Percentiles rank a stretch among this genome's conserved stretches.
Evolutionary conservation across 1,139 yeast species (phyloP).

Genomic region (Waltiozyma sp.): DNA sequence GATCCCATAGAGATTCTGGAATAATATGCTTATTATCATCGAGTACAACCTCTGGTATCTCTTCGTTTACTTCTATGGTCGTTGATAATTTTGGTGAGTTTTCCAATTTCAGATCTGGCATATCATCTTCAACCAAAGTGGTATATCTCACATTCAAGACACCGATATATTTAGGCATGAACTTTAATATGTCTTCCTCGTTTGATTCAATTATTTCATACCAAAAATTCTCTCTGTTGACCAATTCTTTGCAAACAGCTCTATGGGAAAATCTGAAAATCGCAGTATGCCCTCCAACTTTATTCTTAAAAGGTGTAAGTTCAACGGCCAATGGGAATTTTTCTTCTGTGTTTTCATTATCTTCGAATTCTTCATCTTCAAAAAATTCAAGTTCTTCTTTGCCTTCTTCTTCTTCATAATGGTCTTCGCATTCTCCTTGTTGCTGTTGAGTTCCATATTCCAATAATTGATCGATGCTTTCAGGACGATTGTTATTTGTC

Average conservation of each 20-base stretch:
- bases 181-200: conserved; percentile 66
- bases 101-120: conserved; percentile 11
- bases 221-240: conserved; percentile 82
- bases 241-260: conserved; percentile 93
- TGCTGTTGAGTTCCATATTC: background rate
- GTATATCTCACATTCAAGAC: conserved; percentile 78
- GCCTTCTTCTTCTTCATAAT: too few species aligned
- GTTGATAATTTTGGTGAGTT: conserved; percentile 11
- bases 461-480: background rate
- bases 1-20: conserved; percentile 64
- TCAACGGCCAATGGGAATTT: conserved; percentile 69
- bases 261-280: conserved; percentile 81
- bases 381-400: background rate
- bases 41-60: conserved; percentile 68
- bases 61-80: conserved; percentile 2
- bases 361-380: conserved; percentile 2
- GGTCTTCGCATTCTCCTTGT: too few species aligned
- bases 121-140: conserved; percentile 10
- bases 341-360: conserved; percentile 15
- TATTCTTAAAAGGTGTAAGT: conserved; percentile 75
- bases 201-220: conserved; percentile 76
- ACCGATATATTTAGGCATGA: conserved; percentile 92
- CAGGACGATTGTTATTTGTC: background rate
- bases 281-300: conserved; percentile 98
- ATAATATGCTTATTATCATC: conserved; percentile 86